Evolutionary conservation across 1,284 basidiomycete genomes (phyloP).

Genomic region (Hypsizygus ulmarius): DNA sequence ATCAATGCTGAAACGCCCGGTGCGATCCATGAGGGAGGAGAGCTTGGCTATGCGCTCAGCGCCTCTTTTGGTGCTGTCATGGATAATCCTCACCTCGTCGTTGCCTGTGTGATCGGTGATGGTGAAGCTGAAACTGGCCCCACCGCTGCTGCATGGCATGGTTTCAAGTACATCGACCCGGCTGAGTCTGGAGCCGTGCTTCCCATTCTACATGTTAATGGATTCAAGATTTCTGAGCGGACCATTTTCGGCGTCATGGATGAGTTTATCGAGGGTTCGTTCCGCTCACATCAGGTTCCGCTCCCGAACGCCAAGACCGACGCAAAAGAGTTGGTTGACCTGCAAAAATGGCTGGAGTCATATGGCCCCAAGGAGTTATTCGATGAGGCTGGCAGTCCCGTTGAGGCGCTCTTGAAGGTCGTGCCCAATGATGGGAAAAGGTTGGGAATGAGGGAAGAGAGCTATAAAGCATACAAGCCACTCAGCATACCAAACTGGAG

Average conservation of each 20-base stretch:
- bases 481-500: constrained; percentile 70
- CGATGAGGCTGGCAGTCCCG: constrained; percentile 46
- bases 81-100: constrained; percentile 85
- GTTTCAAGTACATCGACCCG: constrained; percentile 88
- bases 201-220: constrained; percentile 84
- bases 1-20: constrained; percentile 83
- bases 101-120: constrained; percentile 79
- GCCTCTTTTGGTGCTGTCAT: constrained; percentile 85
- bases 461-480: constrained; percentile 60
- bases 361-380: constrained; percentile 69
- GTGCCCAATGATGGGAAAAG: constrained; percentile 58
- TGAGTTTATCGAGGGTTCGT: constrained; percentile 76
- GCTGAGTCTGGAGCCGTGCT: constrained; percentile 86
- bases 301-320: constrained; percentile 68
- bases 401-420: constrained; percentile 51
- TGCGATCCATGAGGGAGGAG: constrained; percentile 87
- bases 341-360: constrained; percentile 70
- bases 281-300: constrained; percentile 78
- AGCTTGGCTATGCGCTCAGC: constrained; percentile 84
- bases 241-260: constrained; percentile 92
- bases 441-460: constrained; percentile 66
- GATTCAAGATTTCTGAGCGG: constrained; percentile 85
- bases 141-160: constrained; percentile 83
- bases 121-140: constrained; percentile 88
- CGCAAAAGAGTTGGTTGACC: constrained; percentile 56